These are phyloP conservation scores for Ceratocystiopsis sp. DNA, from an alignment of 2,329 filamentous ascomycete genomes.

Conservation along the genomic window DNA sequence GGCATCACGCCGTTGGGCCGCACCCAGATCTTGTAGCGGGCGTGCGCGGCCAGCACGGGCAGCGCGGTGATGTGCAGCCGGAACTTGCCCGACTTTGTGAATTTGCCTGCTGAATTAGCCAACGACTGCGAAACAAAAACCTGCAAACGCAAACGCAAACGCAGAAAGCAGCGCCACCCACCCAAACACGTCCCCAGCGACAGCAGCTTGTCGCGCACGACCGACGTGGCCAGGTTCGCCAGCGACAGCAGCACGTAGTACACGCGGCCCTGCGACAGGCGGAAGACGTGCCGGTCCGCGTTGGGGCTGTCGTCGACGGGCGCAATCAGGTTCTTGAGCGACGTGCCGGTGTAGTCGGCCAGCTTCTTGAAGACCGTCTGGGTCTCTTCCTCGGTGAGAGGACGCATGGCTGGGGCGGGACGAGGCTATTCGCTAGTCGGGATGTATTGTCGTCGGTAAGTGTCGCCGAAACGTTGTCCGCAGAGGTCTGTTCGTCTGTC, in stretches of 20 bases:
- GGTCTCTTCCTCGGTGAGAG: slow-evolving; percentile 13
- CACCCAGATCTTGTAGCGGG: slow-evolving; percentile 93
- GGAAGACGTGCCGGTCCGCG: slow-evolving; percentile 70
- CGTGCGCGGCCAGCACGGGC: slow-evolving; percentile 75
- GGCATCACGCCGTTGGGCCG: slow-evolving; percentile 95
- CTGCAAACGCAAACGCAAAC: too few relatives aligned
- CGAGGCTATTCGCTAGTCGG: too few relatives aligned
- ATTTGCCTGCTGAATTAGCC: too few relatives aligned
- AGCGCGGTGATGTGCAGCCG: slow-evolving; percentile 79
- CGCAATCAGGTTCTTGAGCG: slow-evolving; percentile 69
- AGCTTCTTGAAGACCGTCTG: slow-evolving; percentile 74
- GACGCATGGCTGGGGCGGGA: slow-evolving; percentile 8
- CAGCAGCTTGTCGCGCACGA: slow-evolving; percentile 66
- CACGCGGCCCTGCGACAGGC: slow-evolving; percentile 57
- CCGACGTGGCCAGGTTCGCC: slow-evolving; percentile 77
- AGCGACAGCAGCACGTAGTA: slow-evolving; percentile 86
- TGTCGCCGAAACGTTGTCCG: too few relatives aligned
- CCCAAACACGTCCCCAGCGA: slow-evolving; percentile 76
- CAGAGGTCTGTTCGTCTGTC: too few relatives aligned
- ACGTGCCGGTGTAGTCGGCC: slow-evolving; percentile 79
- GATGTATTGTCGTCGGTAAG: too few relatives aligned
- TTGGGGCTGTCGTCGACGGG: slow-evolving; percentile 50
- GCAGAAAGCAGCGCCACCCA: too few relatives aligned
- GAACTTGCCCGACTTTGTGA: slow-evolving; percentile 95
- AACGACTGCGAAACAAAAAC: too few relatives aligned